Conservation (phyloP, 371 early-diverging fungal genomes). For the Haplosporangium sp. region DNA sequence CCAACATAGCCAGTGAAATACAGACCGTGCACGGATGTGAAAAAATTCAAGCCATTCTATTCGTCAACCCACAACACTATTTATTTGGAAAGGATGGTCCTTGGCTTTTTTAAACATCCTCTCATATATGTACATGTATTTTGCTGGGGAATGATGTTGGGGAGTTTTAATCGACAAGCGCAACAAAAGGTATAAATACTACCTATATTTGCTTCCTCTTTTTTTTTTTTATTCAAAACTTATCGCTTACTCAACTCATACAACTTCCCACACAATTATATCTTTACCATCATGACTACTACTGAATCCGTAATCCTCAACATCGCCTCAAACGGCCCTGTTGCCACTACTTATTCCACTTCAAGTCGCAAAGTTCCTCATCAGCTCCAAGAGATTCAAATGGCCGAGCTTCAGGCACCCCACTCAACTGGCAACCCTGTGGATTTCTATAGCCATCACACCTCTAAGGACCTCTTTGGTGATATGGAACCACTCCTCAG, state of each 20-base stretch:
- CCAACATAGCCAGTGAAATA: neutral
- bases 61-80: neutral
- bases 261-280: neutral
- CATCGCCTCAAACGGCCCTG: constrained; percentile 27
- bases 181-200: neutral
- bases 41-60: neutral
- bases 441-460: constrained; percentile 4
- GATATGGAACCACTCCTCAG: constrained; percentile 31
- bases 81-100: too few species aligned
- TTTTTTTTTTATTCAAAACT: neutral
- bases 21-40: neutral
- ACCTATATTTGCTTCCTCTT: neutral
- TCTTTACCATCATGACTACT: constrained; percentile 15
- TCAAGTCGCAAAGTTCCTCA: neutral
- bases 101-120: too few species aligned
- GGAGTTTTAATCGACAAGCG: neutral
- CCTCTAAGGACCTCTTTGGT: constrained; percentile 28
- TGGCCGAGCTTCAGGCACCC: constrained; percentile 37
- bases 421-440: neutral
- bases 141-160: neutral
- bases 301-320: constrained; percentile 27
- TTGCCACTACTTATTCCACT: neutral
- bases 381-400: constrained; percentile 5
- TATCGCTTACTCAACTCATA: neutral
- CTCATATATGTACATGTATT: neutral